Conservation (phyloP, 1,284 basidiomycete genomes). For the Cryptococcus sp. region DNA sequence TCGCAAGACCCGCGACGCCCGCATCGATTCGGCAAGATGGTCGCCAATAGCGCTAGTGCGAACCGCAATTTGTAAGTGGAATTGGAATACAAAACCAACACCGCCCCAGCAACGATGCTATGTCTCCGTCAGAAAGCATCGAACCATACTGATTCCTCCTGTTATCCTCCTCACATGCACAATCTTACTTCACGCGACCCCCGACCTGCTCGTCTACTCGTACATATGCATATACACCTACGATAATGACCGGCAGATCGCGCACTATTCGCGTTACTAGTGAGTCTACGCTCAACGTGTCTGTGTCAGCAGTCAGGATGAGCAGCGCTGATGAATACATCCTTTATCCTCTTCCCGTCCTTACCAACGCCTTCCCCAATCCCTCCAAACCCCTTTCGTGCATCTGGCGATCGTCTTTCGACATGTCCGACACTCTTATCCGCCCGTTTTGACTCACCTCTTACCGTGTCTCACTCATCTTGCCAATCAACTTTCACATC, state of each 20-base stretch:
- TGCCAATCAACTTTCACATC: not conserved
- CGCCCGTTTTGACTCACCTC: constrained; percentile 1
- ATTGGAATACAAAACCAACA: not conserved
- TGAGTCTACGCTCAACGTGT: not conserved
- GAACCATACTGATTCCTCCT: not conserved
- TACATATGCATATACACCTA: too few species aligned
- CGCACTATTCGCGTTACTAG: not conserved
- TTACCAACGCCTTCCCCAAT: too few species aligned
- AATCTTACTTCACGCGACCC: too few species aligned
- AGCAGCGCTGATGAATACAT: not conserved
- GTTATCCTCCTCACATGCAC: not conserved
- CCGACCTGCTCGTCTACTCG: not conserved
- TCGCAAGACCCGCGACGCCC: too few species aligned
- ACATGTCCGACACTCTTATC: not conserved
- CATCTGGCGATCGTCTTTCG: not conserved
- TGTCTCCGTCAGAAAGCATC: constrained; percentile 7
- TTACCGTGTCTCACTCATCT: constrained; percentile 1
- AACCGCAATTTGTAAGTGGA: constrained; percentile 20
- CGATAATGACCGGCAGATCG: not conserved
- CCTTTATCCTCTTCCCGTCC: not conserved
- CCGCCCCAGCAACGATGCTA: not conserved
- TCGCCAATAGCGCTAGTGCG: constrained; percentile 18
- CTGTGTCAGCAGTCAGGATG: not conserved
- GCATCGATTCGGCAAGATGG: constrained; percentile 8
- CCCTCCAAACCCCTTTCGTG: too few species aligned